Conservation (phyloP, 2,329 filamentous ascomycete genomes). For the Hirsutella rhossiliensis region DNA sequence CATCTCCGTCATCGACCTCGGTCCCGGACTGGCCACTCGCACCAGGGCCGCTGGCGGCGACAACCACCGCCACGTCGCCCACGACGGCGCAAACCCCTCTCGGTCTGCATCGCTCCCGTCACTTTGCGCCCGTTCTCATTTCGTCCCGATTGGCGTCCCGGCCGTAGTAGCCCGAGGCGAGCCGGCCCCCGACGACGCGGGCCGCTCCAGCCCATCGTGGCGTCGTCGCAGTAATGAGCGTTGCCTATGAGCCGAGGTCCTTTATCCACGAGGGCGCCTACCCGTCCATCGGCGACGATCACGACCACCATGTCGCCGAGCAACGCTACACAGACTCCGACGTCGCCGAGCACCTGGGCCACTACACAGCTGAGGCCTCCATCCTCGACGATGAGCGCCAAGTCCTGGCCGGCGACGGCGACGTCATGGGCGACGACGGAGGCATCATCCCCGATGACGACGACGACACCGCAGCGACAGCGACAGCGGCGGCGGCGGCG, state of each 20-base stretch:
- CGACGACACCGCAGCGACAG: background rate
- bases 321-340: slow-evolving; percentile 30
- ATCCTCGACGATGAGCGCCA: slow-evolving; percentile 22
- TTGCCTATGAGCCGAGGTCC: slow-evolving; percentile 37
- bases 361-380: slow-evolving; percentile 27
- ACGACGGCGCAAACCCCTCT: too few species aligned
- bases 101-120: too few species aligned
- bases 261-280: slow-evolving; percentile 37
- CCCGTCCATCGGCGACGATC: slow-evolving; percentile 31
- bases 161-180: slow-evolving; percentile 4
- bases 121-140: background rate
- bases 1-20: background rate
- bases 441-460: slow-evolving; percentile 24
- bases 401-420: slow-evolving; percentile 13
- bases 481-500: background rate
- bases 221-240: slow-evolving; percentile 28
- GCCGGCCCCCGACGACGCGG: slow-evolving; percentile 1
- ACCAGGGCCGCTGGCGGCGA: slow-evolving; percentile 1
- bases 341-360: slow-evolving; percentile 28
- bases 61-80: background rate
- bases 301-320: slow-evolving; percentile 24
- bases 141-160: background rate
- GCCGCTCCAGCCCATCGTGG: slow-evolving; percentile 8
- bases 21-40: background rate
- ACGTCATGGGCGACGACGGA: slow-evolving; percentile 13